Evolutionary conservation across 75 land plant species (phyloP).

Genomic region (Sequoiadendron giganteum): DNA sequence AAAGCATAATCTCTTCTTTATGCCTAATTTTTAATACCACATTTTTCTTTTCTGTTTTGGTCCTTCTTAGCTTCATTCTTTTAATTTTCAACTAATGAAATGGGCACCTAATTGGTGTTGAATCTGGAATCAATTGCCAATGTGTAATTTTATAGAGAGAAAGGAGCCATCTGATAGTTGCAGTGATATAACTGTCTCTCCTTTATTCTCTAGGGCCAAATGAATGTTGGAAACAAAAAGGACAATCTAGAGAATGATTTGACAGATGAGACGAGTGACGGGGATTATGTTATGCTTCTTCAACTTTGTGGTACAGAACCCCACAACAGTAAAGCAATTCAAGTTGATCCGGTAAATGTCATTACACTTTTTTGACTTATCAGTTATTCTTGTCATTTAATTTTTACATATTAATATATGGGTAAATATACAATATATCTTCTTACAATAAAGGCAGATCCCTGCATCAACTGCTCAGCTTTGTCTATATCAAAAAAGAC

Average conservation of each 20-base stretch:
- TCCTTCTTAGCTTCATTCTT: background rate
- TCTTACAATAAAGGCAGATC: background rate
- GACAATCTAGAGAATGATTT: constrained; percentile 13
- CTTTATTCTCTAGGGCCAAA: constrained; percentile 25
- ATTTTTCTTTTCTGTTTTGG: background rate
- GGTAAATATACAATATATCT: background rate
- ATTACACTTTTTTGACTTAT: background rate
- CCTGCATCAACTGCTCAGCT: background rate
- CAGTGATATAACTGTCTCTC: background rate
- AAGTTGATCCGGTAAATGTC: constrained; percentile 45
- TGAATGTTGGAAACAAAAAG: constrained; percentile 21
- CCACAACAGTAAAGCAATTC: constrained; percentile 41
- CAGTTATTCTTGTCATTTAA: background rate
- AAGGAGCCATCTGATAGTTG: background rate
- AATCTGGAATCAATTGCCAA: background rate
- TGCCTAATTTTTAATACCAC: background rate
- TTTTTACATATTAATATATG: background rate
- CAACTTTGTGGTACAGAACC: constrained; percentile 36
- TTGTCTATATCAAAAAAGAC: background rate
- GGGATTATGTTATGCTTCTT: constrained; percentile 22
- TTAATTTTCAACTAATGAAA: background rate
- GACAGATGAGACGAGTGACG: constrained; percentile 25
- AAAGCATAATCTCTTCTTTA: background rate
- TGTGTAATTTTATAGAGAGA: background rate
- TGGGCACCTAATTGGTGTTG: background rate